Evolutionary conservation across 495 filamentous ascomycete species (phyloP), one percentile per base, ranked within the genome.

Genomic region (Aspergillus sparsus): DNA sequence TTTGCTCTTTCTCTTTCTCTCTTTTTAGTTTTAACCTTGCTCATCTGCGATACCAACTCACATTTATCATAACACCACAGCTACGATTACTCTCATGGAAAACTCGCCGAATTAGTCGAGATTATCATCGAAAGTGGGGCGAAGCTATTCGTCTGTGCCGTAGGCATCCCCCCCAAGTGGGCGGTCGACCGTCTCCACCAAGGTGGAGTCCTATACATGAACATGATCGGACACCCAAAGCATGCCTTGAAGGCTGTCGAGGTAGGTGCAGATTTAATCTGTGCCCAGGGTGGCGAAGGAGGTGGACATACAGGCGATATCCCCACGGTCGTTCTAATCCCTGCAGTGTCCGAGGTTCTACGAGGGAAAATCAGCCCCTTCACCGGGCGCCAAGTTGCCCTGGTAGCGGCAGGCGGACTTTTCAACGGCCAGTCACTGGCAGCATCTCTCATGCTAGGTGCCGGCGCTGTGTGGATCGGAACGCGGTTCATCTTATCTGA

Each of bases 161-260:
- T 98, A 71, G 94, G 94, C 71, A 88, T 98, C 8, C 92, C 94
- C 16, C 93, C 94, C 49, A 89, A 89, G 70, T 76, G 83, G 59
- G 87, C 96, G 56, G 93, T 98, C 63, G 90, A 97, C 51, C 85
- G 82, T 63, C 86, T 98, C 37, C 94, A 98, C 83, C 83, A 84
- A 61, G 80, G 84, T 68, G 93, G 93, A 54, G 82, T 98, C 61
- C 82, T 96, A 56, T 96, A 93, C 84, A 98, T 98, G 94, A 98
- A 98, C 86, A 98, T 98, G 94, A 94, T 98, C 73, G 94, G 93
- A 59, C 94, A 97, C 83, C 95, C 95, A 62, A 98, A 98, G 85
- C 94, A 98, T 78, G 93, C 96, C 51, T 81, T 87, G 71, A 98
- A 97, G 82, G 90, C 89, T 70, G 81, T 98, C 57, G 93, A 91